Evolutionary conservation across 148 eudicot species (phyloP).

Genomic region (Chenopodium suecicum): DNA sequence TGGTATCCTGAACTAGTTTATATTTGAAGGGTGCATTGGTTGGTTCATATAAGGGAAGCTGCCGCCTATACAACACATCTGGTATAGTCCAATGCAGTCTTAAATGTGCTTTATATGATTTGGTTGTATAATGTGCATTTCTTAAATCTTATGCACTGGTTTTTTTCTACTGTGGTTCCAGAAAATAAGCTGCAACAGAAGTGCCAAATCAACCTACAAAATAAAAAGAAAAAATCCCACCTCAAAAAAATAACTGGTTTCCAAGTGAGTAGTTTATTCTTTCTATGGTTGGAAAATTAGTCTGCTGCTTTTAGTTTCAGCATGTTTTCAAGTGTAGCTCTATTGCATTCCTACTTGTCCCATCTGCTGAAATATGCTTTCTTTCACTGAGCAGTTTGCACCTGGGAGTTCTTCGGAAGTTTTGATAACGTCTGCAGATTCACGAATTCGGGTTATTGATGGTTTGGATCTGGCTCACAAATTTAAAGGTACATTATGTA

Average conservation of each 20-base stretch:
- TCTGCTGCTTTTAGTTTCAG: background rate
- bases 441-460: constrained; percentile 83
- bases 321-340: background rate
- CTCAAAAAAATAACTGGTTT: constrained; percentile 94
- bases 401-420: constrained; percentile 92
- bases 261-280: constrained; percentile 47
- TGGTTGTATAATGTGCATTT: background rate
- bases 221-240: constrained; percentile 84
- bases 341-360: constrained; percentile 2
- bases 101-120: constrained; percentile 2
- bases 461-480: constrained; percentile 80
- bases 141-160: background rate
- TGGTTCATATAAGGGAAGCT: constrained; percentile 94
- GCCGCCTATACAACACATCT: constrained; percentile 70
- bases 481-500: constrained; percentile 63
- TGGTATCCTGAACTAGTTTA: constrained; percentile 8
- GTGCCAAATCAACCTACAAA: constrained; percentile 72
- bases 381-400: constrained; percentile 58
- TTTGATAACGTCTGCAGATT: constrained; percentile 90
- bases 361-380: constrained; percentile 14
- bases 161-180: constrained; percentile 18
- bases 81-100: constrained; percentile 42
- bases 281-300: background rate
- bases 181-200: constrained; percentile 78
- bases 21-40: constrained; percentile 80